These are phyloP conservation scores for Musa acuminata DNA, from an alignment of 176 grass and related monocot genomes.

Conservation along the genomic window DNA sequence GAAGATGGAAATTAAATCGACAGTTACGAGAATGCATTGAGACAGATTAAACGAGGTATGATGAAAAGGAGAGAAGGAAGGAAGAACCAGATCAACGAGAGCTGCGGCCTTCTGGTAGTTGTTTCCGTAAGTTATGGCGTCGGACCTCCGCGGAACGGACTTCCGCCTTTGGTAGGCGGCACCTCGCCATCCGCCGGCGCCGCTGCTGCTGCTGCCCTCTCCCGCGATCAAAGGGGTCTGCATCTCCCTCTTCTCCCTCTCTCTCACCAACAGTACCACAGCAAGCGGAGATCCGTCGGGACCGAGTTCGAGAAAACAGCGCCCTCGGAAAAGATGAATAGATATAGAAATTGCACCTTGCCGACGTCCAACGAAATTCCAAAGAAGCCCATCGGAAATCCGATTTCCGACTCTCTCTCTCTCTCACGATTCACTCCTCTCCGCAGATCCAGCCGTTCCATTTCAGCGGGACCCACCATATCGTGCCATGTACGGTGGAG, in stretches of 20 bases:
- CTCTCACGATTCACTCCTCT: too few species aligned
- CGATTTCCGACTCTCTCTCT: too few species aligned
- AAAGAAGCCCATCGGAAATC: too few species aligned
- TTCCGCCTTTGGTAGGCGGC: slow-evolving; percentile 17
- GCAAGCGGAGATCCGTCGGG: background rate
- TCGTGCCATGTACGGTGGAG: too few species aligned
- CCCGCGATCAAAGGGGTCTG: slow-evolving; percentile 50
- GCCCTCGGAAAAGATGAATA: too few species aligned
- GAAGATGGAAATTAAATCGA: too few species aligned
- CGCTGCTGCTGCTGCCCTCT: slow-evolving; percentile 6
- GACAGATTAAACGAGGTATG: background rate
- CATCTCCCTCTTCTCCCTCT: slow-evolving; percentile 21
- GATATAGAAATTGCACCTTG: too few species aligned
- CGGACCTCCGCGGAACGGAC: slow-evolving; percentile 37
- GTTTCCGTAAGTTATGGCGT: slow-evolving; percentile 73
- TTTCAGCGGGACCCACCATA: too few species aligned
- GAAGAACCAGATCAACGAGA: slow-evolving; percentile 71
- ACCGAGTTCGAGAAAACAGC: background rate
- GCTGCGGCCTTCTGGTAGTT: slow-evolving; percentile 96
- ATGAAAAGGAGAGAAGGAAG: background rate
- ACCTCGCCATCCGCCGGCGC: slow-evolving; percentile 6
- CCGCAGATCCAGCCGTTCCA: too few species aligned
- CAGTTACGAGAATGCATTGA: too few species aligned
- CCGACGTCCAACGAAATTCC: too few species aligned
- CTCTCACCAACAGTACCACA: background rate